phyloP scores from a whole-genome alignment of 192 early-diverging fungal genomes.

The Chytriomyces hyalinus region DNA sequence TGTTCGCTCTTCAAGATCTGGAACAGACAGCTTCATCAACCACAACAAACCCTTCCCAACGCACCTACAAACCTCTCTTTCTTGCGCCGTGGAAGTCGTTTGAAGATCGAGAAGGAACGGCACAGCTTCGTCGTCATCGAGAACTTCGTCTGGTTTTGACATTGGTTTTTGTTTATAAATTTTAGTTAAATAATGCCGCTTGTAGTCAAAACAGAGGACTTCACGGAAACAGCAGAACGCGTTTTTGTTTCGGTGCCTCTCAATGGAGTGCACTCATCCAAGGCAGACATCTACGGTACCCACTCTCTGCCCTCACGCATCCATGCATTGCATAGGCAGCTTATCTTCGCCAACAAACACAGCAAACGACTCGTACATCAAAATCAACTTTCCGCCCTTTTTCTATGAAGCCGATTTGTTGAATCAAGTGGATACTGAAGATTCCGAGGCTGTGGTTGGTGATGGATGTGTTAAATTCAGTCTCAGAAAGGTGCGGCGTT shows the following conservation, averaged over 20 bases:
- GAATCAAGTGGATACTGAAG: conserved; percentile 40
- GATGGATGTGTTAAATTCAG: conserved; percentile 46
- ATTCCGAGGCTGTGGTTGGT: conserved; percentile 48
- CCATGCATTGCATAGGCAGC: background rate
- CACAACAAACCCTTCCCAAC: background rate
- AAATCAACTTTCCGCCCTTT: conserved; percentile 57
- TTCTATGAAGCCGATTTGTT: conserved; percentile 60
- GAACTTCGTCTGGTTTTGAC: background rate
- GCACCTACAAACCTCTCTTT: conserved; percentile 3
- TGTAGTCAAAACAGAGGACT: conserved; percentile 45
- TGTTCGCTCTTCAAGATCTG: background rate
- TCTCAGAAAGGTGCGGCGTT: conserved; percentile 44
- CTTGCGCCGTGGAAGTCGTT: conserved; percentile 7
- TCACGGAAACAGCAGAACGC: conserved; percentile 35
- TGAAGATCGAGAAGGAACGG: conserved; percentile 31
- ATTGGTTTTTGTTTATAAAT: background rate
- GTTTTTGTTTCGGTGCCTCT: conserved; percentile 52
- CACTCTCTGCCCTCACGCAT: background rate
- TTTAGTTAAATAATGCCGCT: conserved; percentile 47
- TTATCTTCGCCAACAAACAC: background rate
- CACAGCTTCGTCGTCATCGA: background rate
- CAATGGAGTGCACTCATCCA: conserved; percentile 42
- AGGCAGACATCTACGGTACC: conserved; percentile 57
- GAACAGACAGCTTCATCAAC: background rate
- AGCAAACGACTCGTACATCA: conserved; percentile 59